Conservation (phyloP, 139 green algal genomes). For the Tetradesmus obliquus region DNA sequence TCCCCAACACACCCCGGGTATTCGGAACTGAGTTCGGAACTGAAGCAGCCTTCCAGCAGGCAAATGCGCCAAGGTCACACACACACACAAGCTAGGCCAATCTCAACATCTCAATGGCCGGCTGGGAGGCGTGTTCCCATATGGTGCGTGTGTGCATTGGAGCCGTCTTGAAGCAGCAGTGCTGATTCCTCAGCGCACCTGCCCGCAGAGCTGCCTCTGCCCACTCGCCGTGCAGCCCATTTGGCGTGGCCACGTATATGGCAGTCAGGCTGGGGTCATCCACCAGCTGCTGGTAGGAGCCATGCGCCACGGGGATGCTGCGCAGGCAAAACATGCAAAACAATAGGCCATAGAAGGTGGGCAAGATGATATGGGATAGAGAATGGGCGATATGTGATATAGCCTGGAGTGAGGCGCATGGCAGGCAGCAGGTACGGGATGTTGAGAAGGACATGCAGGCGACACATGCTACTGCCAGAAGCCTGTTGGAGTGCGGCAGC, state of each 20-base stretch:
- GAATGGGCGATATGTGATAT: neutral
- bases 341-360: neutral
- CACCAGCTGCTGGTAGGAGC: constrained; percentile 65
- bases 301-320: constrained; percentile 59
- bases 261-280: constrained; percentile 62
- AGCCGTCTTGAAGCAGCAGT: too few relatives aligned
- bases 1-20: too few relatives aligned
- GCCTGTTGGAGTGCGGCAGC: too few relatives aligned
- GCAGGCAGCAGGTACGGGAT: neutral
- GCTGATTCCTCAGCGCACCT: neutral
- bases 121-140: too few relatives aligned
- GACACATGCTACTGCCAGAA: neutral
- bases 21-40: too few relatives aligned
- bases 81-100: too few relatives aligned
- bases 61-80: too few relatives aligned
- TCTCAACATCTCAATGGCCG: too few relatives aligned
- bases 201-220: constrained; percentile 33
- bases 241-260: constrained; percentile 71
- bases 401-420: too few relatives aligned
- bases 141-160: too few relatives aligned
- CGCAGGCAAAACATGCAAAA: neutral
- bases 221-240: constrained; percentile 63
- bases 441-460: neutral
- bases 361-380: neutral
- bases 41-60: too few relatives aligned